Conservation (phyloP, 495 filamentous ascomycete species). For the Diplogelasinospora grovesii region DNA sequence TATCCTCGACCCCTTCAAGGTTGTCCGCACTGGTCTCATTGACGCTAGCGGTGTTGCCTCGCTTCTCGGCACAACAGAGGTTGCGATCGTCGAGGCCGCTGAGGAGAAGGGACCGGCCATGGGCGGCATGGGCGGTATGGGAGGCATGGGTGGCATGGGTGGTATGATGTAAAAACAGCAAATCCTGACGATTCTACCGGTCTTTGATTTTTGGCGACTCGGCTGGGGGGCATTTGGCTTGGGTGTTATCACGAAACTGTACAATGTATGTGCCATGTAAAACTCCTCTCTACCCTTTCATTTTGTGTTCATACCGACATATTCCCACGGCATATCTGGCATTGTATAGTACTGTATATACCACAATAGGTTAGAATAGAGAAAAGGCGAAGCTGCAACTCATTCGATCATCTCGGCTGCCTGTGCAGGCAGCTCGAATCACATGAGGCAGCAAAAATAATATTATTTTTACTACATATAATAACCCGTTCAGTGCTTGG, state of each 20-base stretch:
- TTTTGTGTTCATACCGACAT: constrained; percentile 20
- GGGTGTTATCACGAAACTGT: constrained; percentile 26
- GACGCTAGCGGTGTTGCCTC: constrained; percentile 96
- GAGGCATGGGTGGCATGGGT: constrained; percentile 49
- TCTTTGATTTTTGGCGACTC: constrained; percentile 26
- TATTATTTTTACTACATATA: too few species aligned
- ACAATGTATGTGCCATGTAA: constrained; percentile 27
- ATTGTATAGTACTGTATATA: constrained; percentile 24
- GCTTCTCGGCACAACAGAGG: constrained; percentile 94
- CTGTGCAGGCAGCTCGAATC: too few species aligned
- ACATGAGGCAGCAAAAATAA: too few species aligned
- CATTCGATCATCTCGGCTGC: too few species aligned
- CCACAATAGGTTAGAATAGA: constrained; percentile 26
- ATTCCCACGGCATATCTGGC: constrained; percentile 13
- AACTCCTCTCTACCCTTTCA: constrained; percentile 29
- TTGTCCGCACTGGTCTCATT: constrained; percentile 89
- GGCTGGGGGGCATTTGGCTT: constrained; percentile 25
- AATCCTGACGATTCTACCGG: constrained; percentile 9
- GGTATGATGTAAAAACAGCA: constrained; percentile 16
- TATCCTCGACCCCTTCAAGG: constrained; percentile 99
- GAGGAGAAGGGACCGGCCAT: constrained; percentile 71
- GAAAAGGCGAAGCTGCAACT: too few species aligned
- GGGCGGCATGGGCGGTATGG: constrained; percentile 56
- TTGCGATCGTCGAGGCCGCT: constrained; percentile 90
- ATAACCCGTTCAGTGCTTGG: too few species aligned